Percentiles rank a stretch among this genome's conserved stretches.
These are phyloP conservation scores for Tolypocladium ovalisporum DNA, from an alignment of 2,329 filamentous ascomycete genomes.

Conservation along the genomic window DNA sequence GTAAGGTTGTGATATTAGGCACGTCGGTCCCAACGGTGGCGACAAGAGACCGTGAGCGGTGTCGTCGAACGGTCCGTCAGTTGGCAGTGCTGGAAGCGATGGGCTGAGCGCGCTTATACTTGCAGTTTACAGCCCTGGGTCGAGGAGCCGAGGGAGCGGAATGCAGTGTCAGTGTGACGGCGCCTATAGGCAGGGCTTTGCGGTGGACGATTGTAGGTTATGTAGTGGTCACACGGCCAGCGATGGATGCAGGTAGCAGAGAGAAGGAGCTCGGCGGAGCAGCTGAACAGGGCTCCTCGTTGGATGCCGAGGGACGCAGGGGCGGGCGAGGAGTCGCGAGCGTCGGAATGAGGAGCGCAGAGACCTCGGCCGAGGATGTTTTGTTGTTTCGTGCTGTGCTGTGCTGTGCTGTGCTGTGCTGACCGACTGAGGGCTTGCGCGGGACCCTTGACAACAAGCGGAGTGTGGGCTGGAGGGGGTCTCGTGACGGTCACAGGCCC, in stretches of 20 bases:
- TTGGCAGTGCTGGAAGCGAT: constrained; percentile 4
- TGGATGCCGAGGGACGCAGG: neutral
- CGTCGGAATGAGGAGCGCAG: neutral
- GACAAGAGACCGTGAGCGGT: neutral
- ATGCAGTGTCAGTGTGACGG: constrained; percentile 17
- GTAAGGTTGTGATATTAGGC: no score
- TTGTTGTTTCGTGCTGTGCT: neutral
- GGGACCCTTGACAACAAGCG: neutral
- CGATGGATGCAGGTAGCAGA: neutral
- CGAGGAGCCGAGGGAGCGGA: neutral
- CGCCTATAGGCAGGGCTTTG: constrained; percentile 3
- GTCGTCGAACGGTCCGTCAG: neutral
- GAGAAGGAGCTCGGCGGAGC: neutral
- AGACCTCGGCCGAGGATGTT: neutral
- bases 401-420: neutral
- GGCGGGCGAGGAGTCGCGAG: neutral
- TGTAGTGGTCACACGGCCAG: neutral
- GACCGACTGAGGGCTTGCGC: neutral
- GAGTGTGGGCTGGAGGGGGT: neutral
- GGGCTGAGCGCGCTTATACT: constrained; percentile 4
- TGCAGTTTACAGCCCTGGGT: no score
- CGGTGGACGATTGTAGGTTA: neutral
- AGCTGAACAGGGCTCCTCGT: neutral
- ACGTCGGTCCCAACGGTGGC: no score
- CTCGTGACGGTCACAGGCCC: neutral